Base-by-base conservation (phyloP, 352 stramenopile species). In the Thalassiosira oceanica region DNA sequence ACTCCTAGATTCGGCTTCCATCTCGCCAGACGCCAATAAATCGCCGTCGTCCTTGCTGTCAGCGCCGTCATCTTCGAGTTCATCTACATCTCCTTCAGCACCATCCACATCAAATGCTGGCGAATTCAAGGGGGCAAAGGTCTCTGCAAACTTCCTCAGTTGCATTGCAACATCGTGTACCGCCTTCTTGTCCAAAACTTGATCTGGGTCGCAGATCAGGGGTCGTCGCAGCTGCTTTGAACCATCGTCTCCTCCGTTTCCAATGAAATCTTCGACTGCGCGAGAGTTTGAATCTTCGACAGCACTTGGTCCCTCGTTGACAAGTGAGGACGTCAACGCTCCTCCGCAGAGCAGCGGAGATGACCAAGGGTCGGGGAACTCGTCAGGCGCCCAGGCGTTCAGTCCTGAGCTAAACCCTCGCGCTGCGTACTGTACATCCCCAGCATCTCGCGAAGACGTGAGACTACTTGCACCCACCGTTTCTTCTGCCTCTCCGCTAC, bases 381-480 rank as follows among this genome's bases (percentile, higher is more conserved):
- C 31, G 39, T 74, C 54, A 11, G 81, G 81, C 16, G 79, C 74
- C 81, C 81, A 89, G 2, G n/a, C 20, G 2, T 3, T 8, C 46
- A 11, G 13, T 4, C 1, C 8, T 37, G n/a, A 37, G 31, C 7
- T 13, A n/a, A 23, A 52, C 11, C 18, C 16, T 13, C 7, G 23
- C 20, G 45, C 52, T 33, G 42, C 36, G 18, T 41, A 31, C 27
- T 41, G 13, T 1, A 39, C 58, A 0, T 81, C 79, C 41, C 28
- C 44, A 18, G 21, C 52, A 4, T 87, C 90, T 70, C 67, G n/a
- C n/a, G n/a, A n/a, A n/a, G n/a, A n/a, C n/a, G n/a, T n/a, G n/a
- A n/a, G n/a, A n/a, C n/a, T n/a, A n/a, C n/a, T n/a, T 69, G 16
- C 70, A 74, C 44, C 93, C 96, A 6, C 96, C 95, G 31, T n/a